Conservation (phyloP, 2,329 filamentous ascomycete species). For the Fusarium abutilonis region DNA sequence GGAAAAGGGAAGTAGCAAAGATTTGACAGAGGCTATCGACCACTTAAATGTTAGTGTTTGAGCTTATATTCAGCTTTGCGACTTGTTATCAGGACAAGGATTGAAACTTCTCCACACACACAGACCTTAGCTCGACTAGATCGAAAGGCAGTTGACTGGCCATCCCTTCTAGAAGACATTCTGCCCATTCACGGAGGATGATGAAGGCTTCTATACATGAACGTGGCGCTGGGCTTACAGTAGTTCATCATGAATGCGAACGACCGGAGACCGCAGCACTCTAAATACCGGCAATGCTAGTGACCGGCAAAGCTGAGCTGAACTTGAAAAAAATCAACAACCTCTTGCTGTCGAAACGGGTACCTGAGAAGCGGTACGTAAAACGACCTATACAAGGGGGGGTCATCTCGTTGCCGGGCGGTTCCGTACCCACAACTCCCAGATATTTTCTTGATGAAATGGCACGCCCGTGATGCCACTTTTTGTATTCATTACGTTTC, state of each 20-base stretch:
- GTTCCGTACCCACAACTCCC: slow-evolving; percentile 26
- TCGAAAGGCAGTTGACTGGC: background rate
- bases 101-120: slow-evolving; percentile 19
- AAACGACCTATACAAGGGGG: slow-evolving; percentile 2
- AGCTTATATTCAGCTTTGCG: slow-evolving; percentile 25
- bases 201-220: slow-evolving; percentile 15
- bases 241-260: slow-evolving; percentile 11
- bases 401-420: slow-evolving; percentile 10
- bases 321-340: slow-evolving; percentile 3
- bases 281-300: background rate
- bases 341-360: background rate
- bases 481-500: slow-evolving; percentile 44
- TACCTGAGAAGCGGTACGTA: background rate
- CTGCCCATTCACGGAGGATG: slow-evolving; percentile 18
- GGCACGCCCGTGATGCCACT: slow-evolving; percentile 19
- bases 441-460: slow-evolving; percentile 2
- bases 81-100: slow-evolving; percentile 26
- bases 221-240: slow-evolving; percentile 26
- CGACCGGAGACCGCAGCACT: slow-evolving; percentile 2
- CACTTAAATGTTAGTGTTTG: slow-evolving; percentile 14
- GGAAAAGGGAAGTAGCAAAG: slow-evolving; percentile 9
- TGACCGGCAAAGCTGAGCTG: slow-evolving; percentile 5
- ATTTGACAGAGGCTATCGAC: slow-evolving; percentile 15
- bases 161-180: slow-evolving; percentile 27
- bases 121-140: slow-evolving; percentile 8